Evolutionary conservation across 164 flowering plant genomes (phyloP).

Genomic region (Aristolochia fimbriata): DNA sequence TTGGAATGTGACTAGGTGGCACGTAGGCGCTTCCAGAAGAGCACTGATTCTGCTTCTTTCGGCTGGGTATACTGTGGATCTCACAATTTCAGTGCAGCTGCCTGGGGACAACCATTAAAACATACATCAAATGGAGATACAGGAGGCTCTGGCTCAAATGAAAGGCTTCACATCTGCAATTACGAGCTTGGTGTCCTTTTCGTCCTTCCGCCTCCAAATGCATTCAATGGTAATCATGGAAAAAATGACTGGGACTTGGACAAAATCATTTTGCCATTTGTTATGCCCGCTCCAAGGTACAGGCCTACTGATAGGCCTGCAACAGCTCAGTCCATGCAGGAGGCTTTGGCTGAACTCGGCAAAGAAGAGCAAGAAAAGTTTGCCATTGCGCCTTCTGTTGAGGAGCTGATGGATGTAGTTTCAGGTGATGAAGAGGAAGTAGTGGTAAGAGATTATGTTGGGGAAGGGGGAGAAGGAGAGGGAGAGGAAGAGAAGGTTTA

Average conservation of each 20-base stretch:
- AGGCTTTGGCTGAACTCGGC: constrained; percentile 34
- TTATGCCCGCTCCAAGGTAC: constrained; percentile 75
- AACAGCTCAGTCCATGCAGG: constrained; percentile 64
- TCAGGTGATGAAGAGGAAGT: constrained; percentile 44
- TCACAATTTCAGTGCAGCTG: constrained; percentile 92
- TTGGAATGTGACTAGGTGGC: constrained; percentile 48
- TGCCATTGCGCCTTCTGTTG: constrained; percentile 10
- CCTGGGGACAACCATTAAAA: constrained; percentile 66
- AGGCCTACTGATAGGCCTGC: constrained; percentile 55
- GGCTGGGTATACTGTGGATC: constrained; percentile 97
- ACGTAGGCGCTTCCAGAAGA: constrained; percentile 59
- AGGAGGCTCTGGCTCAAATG: constrained; percentile 16
- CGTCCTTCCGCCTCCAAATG: constrained; percentile 47
- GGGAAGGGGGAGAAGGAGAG: constrained; percentile 30
- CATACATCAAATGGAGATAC: constrained; percentile 12
- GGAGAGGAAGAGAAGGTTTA: constrained; percentile 66
- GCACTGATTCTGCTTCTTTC: constrained; percentile 35
- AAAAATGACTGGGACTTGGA: constrained; percentile 29
- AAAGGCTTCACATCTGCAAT: constrained; percentile 61
- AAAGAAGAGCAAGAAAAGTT: constrained; percentile 21
- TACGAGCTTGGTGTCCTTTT: constrained; percentile 84
- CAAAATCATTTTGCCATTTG: constrained; percentile 63
- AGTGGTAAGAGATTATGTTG: constrained; percentile 19
- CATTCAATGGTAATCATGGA: neutral
- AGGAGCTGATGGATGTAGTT: constrained; percentile 29